Percentiles rank a stretch among this genome's conserved stretches.
Conservation (phyloP, 306 rosid species). For the Ormosia emarginata region DNA sequence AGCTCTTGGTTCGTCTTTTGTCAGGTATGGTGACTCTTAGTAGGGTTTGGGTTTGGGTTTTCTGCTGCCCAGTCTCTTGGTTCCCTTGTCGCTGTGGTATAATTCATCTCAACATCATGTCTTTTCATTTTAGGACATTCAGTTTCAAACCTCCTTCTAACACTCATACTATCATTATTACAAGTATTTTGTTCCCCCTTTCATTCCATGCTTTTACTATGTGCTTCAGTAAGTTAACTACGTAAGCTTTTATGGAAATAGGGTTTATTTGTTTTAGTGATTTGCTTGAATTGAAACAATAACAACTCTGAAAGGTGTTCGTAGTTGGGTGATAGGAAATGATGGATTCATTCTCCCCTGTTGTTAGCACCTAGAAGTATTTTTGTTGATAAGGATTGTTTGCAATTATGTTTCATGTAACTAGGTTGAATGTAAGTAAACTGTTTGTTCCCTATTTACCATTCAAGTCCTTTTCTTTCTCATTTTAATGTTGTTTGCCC, state of each 20-base stretch:
- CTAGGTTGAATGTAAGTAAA: not conserved
- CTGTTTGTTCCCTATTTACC: not conserved
- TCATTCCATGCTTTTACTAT: not conserved
- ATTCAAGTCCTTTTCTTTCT: not conserved
- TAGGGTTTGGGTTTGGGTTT: too few relatives aligned
- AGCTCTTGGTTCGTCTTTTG: too few relatives aligned
- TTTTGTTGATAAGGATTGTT: not conserved
- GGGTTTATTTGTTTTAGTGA: not conserved
- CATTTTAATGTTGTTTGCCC: not conserved
- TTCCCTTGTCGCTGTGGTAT: constrained; percentile 28
- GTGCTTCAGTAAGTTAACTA: not conserved
- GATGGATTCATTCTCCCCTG: not conserved
- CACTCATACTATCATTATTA: not conserved
- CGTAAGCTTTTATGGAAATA: not conserved
- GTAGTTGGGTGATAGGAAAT: not conserved
- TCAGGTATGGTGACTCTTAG: too few relatives aligned
- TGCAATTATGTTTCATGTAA: constrained; percentile 8
- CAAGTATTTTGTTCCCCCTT: not conserved
- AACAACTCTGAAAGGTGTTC: not conserved
- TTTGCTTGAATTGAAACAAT: constrained; percentile 10
- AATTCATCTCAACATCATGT: not conserved
- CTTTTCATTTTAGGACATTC: not conserved
- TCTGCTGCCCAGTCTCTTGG: constrained; percentile 47
- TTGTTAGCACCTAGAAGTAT: not conserved
- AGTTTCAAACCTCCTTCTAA: not conserved